Base-by-base conservation (phyloP, 768 basidiomycete genomes). In the Kwoniella bestiolae region DNA sequence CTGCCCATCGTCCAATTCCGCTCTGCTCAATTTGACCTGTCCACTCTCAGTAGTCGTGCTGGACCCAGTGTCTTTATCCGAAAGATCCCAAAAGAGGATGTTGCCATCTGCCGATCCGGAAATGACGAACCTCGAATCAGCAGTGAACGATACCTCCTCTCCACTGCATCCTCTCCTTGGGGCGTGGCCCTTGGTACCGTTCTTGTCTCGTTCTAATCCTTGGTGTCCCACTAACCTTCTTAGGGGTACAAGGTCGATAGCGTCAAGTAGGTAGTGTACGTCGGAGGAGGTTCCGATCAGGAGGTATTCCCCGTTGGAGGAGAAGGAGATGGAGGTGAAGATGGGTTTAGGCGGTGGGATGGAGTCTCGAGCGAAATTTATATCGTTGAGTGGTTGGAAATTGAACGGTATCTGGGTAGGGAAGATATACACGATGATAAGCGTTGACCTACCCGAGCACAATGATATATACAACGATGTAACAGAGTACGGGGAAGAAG, bases 81-180 rank as follows among this genome's bases (percentile, higher is more conserved):
- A 60, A 41, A 91, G 83, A 72, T 98, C 94, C 94, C 94, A 99
- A 21, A 95, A 82, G 51, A 85, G 80, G n/a, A 98, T 83, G 71
- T 86, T 87, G 49, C 96, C 96, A 76, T 94, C 89, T 51, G 69
- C 60, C 3, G 82, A 82, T 58, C 96, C 96, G 23, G 91, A 86
- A 5, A 96, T 80, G 46, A 98, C 85, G 73, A 86, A 99, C 79
- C 91, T 91, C 80, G 92, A 93, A 79, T 99, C 95, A 0, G 92
- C 91, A 2, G 91, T 94, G 92, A 92, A 98, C 11, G 86, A 86
- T 3, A 94, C 90, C 82, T 98, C 96, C 78, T 97, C 93, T 12
- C 94, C 92, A 65, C 92, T 94, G 61, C 86, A 87, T 1, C 93
- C 94, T 69, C 89, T 88, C 16, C 60, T 84, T 77, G 57, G 91